These are phyloP conservation scores for Tetragonia tetragonoides DNA, from an alignment of 148 eudicot genomes.

Conservation along the genomic window DNA sequence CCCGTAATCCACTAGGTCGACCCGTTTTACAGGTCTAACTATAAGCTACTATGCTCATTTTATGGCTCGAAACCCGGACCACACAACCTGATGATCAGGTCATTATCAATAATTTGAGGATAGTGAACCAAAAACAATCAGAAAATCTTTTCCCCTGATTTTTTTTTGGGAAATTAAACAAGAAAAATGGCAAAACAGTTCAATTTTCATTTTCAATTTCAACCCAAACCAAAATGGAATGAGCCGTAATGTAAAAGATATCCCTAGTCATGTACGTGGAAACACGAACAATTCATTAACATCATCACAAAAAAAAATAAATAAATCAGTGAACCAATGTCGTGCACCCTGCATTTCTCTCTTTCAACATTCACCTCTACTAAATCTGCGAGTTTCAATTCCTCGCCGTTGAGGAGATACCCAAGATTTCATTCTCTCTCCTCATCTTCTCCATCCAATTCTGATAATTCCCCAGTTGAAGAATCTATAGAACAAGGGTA, in stretches of 20 bases:
- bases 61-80: too few species aligned
- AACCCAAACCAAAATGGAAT: too few species aligned
- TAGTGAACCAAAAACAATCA: too few species aligned
- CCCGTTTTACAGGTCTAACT: too few species aligned
- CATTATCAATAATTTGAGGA: too few species aligned
- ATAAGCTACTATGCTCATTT: too few species aligned
- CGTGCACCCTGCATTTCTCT: slow-evolving; percentile 13
- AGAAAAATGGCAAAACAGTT: too few species aligned
- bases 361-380: slow-evolving; percentile 5
- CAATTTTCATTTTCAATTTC: too few species aligned
- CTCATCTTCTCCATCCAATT: slow-evolving; percentile 20
- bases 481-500: slow-evolving; percentile 20
- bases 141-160: too few species aligned
- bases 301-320: background rate
- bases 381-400: background rate
- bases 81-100: too few species aligned
- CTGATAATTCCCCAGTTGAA: slow-evolving; percentile 15
- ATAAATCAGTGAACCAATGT: background rate
- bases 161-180: too few species aligned
- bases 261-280: background rate
- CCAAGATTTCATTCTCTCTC: slow-evolving; percentile 16
- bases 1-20: too few species aligned
- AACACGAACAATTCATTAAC: background rate
- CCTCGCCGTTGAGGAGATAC: background rate
- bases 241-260: background rate